A percentile compares a stretch with the other conserved stretches of the same genome.
phyloP scores from a whole-genome alignment of 495 filamentous ascomycete genomes.

The Patellaria atrata region DNA sequence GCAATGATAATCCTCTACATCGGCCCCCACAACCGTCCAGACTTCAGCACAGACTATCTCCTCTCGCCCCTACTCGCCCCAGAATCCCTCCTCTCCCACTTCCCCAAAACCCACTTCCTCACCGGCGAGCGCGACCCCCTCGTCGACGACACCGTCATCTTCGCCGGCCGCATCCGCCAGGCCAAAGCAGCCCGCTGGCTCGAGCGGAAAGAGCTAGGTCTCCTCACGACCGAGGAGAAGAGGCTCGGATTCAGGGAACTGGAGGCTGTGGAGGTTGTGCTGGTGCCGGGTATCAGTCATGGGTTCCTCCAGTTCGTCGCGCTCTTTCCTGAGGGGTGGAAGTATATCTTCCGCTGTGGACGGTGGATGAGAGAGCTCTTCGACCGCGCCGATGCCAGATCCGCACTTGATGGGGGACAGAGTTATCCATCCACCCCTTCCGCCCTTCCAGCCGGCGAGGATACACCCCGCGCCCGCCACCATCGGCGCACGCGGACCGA shows the following conservation, averaged over 20 bases:
- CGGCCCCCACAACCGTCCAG: slow-evolving; percentile 79
- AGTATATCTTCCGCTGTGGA: slow-evolving; percentile 58
- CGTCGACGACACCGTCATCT: slow-evolving; percentile 92
- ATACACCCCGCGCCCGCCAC: too few relatives aligned
- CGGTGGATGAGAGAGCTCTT: slow-evolving; percentile 68
- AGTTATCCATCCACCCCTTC: background rate
- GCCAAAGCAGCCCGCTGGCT: slow-evolving; percentile 59
- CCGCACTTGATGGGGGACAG: background rate
- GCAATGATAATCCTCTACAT: slow-evolving; percentile 98
- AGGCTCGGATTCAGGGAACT: slow-evolving; percentile 52
- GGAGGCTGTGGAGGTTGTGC: slow-evolving; percentile 61
- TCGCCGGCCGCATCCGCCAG: slow-evolving; percentile 71
- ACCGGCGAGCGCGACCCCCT: slow-evolving; percentile 92
- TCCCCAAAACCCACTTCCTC: slow-evolving; percentile 84
- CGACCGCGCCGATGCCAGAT: slow-evolving; percentile 31
- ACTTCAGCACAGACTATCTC: slow-evolving; percentile 82
- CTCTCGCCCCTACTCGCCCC: slow-evolving; percentile 83
- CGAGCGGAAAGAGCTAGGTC: slow-evolving; percentile 47
- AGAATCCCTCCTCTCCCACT: slow-evolving; percentile 60
- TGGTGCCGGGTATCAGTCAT: slow-evolving; percentile 80
- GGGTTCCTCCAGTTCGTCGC: slow-evolving; percentile 84
- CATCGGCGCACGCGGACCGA: slow-evolving; percentile 35
- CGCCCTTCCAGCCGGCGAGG: slow-evolving; percentile 1
- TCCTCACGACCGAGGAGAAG: slow-evolving; percentile 24
- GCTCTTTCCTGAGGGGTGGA: slow-evolving; percentile 76